A percentile compares a stretch with the other conserved stretches of the same genome.
Conservation (phyloP, 2,329 filamentous ascomycete species). For the Claviceps fusiformis region DNA sequence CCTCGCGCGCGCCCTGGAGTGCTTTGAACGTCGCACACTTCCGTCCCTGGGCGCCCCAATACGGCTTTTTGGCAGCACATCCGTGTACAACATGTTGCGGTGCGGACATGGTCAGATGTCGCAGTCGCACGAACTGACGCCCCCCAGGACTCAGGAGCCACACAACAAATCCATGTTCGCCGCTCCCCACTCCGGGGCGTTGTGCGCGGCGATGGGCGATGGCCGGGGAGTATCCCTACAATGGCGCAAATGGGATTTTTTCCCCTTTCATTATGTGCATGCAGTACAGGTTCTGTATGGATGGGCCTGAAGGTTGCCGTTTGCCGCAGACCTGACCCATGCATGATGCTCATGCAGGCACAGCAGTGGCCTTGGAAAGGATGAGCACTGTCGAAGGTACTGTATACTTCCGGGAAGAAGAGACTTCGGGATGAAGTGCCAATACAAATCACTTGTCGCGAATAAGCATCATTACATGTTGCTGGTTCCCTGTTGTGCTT, state of each 20-base stretch:
- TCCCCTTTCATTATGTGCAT: not conserved
- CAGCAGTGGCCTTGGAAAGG: not conserved
- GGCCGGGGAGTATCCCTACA: constrained; percentile 1
- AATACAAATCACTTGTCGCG: too few species aligned
- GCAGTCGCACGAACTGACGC: not conserved
- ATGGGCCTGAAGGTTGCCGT: not conserved
- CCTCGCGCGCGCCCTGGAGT: not conserved
- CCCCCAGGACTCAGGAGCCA: too few species aligned
- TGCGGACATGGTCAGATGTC: constrained; percentile 1
- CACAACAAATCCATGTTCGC: not conserved
- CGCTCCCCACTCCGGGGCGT: not conserved
- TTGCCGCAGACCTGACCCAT: not conserved
- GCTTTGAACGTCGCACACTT: not conserved
- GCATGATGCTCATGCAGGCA: constrained; percentile 2
- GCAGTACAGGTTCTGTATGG: not conserved
- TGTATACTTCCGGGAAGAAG: too few species aligned
- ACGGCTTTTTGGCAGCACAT: not conserved
- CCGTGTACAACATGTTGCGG: too few species aligned
- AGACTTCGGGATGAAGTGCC: too few species aligned
- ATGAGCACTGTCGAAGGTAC: not conserved
- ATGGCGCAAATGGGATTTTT: not conserved
- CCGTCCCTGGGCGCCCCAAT: not conserved
- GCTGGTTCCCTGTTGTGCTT: not conserved
- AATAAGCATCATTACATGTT: too few species aligned
- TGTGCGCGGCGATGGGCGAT: not conserved